phyloP scores from a whole-genome alignment of 441 rosid genomes.

The Melastoma candidum region DNA sequence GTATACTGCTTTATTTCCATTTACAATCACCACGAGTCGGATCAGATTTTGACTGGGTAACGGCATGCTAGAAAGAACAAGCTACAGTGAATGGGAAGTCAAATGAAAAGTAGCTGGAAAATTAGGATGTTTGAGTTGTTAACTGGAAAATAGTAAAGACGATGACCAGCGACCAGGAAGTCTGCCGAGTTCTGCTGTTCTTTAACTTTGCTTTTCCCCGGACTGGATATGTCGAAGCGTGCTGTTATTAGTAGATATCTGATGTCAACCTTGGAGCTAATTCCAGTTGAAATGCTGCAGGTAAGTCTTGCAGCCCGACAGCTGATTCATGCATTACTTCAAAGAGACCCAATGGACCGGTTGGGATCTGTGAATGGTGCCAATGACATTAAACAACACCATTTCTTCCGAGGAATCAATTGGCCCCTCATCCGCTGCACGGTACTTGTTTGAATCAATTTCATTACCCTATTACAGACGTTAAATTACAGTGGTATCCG shows the following conservation, averaged over 20 bases:
- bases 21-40: no score
- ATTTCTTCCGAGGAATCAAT: slow-evolving; percentile 78
- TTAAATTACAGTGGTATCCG: background rate
- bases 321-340: slow-evolving; percentile 59
- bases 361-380: slow-evolving; percentile 81
- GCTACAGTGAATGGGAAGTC: no score
- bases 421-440: slow-evolving; percentile 93
- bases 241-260: slow-evolving; percentile 6
- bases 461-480: background rate
- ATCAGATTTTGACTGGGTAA: no score
- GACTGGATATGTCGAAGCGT: slow-evolving; percentile 4
- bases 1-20: no score
- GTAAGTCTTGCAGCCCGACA: slow-evolving; percentile 84
- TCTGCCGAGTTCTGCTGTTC: background rate
- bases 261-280: background rate
- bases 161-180: no score
- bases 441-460: slow-evolving; percentile 31
- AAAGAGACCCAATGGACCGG: slow-evolving; percentile 64
- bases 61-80: no score
- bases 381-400: slow-evolving; percentile 80
- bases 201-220: background rate
- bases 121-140: no score
- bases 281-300: slow-evolving; percentile 26
- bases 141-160: no score
- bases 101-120: no score